Percentiles rank a stretch among this genome's conserved stretches.
Evolutionary conservation across 1,284 basidiomycete genomes (phyloP).

Genomic region (Irpex lacteus): DNA sequence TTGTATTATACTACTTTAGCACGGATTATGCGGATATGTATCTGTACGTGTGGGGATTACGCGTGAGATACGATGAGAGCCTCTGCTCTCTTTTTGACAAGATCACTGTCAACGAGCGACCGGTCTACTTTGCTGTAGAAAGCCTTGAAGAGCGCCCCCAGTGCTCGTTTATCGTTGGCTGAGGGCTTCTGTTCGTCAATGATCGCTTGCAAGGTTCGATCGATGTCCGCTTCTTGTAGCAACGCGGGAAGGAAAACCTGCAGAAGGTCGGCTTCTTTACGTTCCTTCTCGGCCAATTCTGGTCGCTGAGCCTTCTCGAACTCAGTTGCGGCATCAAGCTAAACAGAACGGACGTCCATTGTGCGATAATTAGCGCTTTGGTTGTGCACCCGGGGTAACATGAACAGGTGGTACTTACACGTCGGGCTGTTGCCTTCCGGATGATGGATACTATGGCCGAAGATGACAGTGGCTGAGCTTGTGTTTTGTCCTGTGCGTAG

Average conservation of each 20-base stretch:
- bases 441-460: constrained; percentile 49
- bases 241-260: constrained; percentile 57
- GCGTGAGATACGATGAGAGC: constrained; percentile 34
- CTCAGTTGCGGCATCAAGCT: constrained; percentile 60
- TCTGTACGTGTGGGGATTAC: neutral
- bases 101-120: constrained; percentile 49
- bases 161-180: constrained; percentile 31
- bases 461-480: constrained; percentile 37
- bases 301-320: constrained; percentile 54
- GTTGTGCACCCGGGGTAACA: neutral
- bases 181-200: constrained; percentile 26
- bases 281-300: constrained; percentile 66
- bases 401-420: constrained; percentile 42
- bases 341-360: neutral
- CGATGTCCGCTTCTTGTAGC: constrained; percentile 52
- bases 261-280: constrained; percentile 52
- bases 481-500: constrained; percentile 61
- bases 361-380: neutral
- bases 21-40: neutral
- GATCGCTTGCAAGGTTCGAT: constrained; percentile 43
- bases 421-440: constrained; percentile 53
- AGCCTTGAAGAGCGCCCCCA: constrained; percentile 53
- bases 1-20: constrained; percentile 4
- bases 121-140: constrained; percentile 64
- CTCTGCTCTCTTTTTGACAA: constrained; percentile 52